Conservation (phyloP, 2,329 filamentous ascomycete species). For the Didymella pinodella region DNA sequence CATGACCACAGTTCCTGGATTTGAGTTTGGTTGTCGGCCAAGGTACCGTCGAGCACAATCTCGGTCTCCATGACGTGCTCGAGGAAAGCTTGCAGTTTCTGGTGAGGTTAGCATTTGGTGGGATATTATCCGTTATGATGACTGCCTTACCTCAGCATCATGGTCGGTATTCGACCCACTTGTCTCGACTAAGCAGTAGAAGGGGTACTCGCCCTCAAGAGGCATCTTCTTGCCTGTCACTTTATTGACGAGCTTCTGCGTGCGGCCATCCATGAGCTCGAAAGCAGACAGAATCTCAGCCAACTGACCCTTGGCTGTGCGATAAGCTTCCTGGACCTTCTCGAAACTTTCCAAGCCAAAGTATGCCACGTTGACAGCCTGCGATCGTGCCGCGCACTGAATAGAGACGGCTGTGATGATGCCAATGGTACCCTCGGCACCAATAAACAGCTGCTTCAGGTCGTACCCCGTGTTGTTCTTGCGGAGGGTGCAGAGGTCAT, state of each 20-base stretch:
- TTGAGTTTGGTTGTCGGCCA: slow-evolving; percentile 94
- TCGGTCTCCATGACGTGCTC: slow-evolving; percentile 90
- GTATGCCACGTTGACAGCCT: slow-evolving; percentile 92
- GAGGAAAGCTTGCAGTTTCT: slow-evolving; percentile 88
- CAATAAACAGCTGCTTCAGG: slow-evolving; percentile 95
- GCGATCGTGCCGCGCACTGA: slow-evolving; percentile 84
- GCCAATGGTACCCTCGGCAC: slow-evolving; percentile 91
- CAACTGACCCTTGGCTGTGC: slow-evolving; percentile 86
- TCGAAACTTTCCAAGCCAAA: slow-evolving; percentile 92
- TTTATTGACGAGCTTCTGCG: slow-evolving; percentile 68
- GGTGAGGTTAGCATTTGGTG: slow-evolving; percentile 16
- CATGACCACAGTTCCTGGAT: slow-evolving; percentile 85
- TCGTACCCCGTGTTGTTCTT: slow-evolving; percentile 99
- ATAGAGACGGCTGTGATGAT: slow-evolving; percentile 92
- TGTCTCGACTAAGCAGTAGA: slow-evolving; percentile 97
- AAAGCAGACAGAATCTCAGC: slow-evolving; percentile 97
- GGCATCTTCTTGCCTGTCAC: slow-evolving; percentile 81
- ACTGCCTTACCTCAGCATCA: slow-evolving; percentile 67
- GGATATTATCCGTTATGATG: no score
- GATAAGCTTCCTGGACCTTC: slow-evolving; percentile 84
- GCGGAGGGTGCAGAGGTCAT: slow-evolving; percentile 85
- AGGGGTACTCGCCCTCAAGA: slow-evolving; percentile 83
- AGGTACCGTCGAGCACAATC: slow-evolving; percentile 86
- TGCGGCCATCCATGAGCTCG: slow-evolving; percentile 91
- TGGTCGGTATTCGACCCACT: slow-evolving; percentile 94